Conservation (phyloP, 148 eudicot species). For the Simmondsia chinensis region DNA sequence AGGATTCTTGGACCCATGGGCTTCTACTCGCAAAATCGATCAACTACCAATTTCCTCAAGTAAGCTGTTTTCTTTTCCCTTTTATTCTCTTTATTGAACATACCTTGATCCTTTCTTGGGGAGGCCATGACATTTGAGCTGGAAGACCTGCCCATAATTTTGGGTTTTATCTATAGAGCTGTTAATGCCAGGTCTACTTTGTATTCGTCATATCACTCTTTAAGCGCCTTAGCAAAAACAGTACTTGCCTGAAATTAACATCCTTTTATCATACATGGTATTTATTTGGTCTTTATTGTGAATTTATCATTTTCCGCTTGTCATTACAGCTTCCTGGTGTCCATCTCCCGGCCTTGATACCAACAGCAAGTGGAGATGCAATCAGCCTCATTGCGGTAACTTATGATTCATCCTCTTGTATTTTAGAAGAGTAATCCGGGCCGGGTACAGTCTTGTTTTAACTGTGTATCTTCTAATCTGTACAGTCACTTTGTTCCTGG, state of each 20-base stretch:
- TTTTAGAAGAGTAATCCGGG: neutral
- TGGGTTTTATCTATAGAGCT: too few relatives aligned
- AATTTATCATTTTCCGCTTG: too few relatives aligned
- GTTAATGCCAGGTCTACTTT: too few relatives aligned
- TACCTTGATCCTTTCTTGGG: too few relatives aligned
- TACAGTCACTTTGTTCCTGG: conserved; percentile 74
- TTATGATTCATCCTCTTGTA: neutral
- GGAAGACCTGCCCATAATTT: too few relatives aligned
- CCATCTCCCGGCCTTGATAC: conserved; percentile 55
- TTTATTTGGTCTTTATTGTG: too few relatives aligned
- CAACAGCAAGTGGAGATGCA: conserved; percentile 71
- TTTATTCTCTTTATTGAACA: too few relatives aligned
- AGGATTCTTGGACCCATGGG: conserved; percentile 61
- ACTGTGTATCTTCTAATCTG: neutral
- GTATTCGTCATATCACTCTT: too few relatives aligned
- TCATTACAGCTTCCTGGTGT: conserved; percentile 53
- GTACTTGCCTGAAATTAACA: too few relatives aligned
- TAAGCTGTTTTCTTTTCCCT: conserved; percentile 9
- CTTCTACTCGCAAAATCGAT: conserved; percentile 57
- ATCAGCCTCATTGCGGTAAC: conserved; percentile 56
- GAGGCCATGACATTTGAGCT: too few relatives aligned
- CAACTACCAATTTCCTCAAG: conserved; percentile 88
- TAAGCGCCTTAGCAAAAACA: too few relatives aligned
- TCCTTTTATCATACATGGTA: too few relatives aligned
- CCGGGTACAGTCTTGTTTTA: neutral